Evolutionary conservation across 2,329 filamentous ascomycete species (phyloP).

Genomic region (Aphanocladium album): DNA sequence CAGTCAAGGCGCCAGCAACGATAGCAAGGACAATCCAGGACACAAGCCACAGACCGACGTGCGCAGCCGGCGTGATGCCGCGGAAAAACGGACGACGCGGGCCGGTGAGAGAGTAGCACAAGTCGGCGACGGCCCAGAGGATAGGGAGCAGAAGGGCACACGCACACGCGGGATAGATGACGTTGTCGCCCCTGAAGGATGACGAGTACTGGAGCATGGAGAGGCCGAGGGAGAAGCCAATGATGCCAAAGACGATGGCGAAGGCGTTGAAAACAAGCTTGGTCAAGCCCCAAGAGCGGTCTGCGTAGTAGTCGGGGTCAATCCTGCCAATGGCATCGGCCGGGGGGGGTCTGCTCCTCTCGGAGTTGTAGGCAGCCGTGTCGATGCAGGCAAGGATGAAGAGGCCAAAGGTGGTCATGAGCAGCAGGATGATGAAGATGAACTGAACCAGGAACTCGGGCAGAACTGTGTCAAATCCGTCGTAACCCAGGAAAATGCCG

Average conservation of each 20-base stretch:
- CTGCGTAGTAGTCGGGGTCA: neutral
- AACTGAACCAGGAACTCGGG: neutral
- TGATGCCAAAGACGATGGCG: slow-evolving; percentile 23
- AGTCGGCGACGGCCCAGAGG: slow-evolving; percentile 35
- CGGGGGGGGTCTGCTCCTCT: neutral
- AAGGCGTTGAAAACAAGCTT: slow-evolving; percentile 27
- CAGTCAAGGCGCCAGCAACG: slow-evolving; percentile 20
- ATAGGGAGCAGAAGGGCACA: slow-evolving; percentile 21
- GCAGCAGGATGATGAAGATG: neutral
- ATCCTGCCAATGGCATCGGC: neutral
- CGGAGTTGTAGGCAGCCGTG: neutral
- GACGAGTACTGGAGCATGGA: slow-evolving; percentile 15
- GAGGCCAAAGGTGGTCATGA: neutral
- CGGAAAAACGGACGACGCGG: slow-evolving; percentile 25
- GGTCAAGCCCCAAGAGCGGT: slow-evolving; percentile 22
- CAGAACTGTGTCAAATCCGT: neutral
- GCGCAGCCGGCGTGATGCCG: slow-evolving; percentile 39
- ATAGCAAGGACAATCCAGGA: slow-evolving; percentile 33
- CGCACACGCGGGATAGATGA: slow-evolving; percentile 4
- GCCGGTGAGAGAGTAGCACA: slow-evolving; percentile 27
- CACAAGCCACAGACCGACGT: slow-evolving; percentile 38
- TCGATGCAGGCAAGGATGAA: slow-evolving; percentile 1
- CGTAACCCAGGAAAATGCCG: neutral
- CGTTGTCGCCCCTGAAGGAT: neutral
- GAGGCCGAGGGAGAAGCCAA: slow-evolving; percentile 25